Conservation (phyloP, 1,139 yeast genomes). For the Scheffersomyces lignicola region DNA sequence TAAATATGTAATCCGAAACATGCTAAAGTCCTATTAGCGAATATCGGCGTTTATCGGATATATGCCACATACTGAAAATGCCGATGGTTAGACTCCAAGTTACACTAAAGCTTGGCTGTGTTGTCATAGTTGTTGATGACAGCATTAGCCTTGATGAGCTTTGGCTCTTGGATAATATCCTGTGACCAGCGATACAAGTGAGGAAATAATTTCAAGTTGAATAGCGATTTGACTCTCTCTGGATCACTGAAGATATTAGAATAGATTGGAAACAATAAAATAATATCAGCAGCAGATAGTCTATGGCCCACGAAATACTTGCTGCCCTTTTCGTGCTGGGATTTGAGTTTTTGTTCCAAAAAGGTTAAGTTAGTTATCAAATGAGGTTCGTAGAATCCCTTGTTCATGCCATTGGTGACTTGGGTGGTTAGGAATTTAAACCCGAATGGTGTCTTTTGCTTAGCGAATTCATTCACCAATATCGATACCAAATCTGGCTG, state of each 20-base stretch:
- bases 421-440: slow-evolving; percentile 21
- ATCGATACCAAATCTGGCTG: slow-evolving; percentile 35
- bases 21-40: too few relatives aligned
- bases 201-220: slow-evolving; percentile 19
- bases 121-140: slow-evolving; percentile 10
- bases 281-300: slow-evolving; percentile 41
- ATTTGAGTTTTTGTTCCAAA: slow-evolving; percentile 30
- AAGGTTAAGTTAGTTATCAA: slow-evolving; percentile 24
- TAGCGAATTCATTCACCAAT: slow-evolving; percentile 28
- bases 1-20: too few relatives aligned
- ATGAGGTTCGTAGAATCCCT: slow-evolving; percentile 28
- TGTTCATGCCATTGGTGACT: slow-evolving; percentile 26
- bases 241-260: slow-evolving; percentile 20
- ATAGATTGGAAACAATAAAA: slow-evolving; percentile 35
- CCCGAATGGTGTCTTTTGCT: slow-evolving; percentile 31
- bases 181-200: slow-evolving; percentile 27
- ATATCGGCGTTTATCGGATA: too few relatives aligned
- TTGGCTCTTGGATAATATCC: slow-evolving; percentile 19
- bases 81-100: too few relatives aligned
- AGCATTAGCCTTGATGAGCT: slow-evolving; percentile 21
- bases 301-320: slow-evolving; percentile 37
- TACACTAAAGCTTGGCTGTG: too few relatives aligned
- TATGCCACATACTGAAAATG: too few relatives aligned
- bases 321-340: slow-evolving; percentile 22
- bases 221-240: slow-evolving; percentile 11